Percentiles rank a stretch among this genome's conserved stretches.
Evolutionary conservation across 805 yeast species (phyloP).

Genomic region (Metschnikowia henanensis): DNA sequence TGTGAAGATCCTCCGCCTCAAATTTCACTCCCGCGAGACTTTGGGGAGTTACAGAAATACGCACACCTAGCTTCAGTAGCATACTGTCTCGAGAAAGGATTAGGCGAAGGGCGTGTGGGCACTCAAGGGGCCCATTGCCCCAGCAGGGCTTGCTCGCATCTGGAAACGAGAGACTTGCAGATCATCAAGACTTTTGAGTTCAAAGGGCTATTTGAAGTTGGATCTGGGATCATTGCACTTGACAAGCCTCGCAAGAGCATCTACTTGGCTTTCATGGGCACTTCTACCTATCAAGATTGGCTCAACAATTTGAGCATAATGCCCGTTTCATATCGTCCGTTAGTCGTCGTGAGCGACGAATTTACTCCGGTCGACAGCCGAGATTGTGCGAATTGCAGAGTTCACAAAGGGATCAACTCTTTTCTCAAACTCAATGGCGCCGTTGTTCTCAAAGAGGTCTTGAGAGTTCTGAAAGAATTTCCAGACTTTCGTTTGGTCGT

Average conservation of each 20-base stretch:
- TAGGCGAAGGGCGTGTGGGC: slow-evolving; percentile 25
- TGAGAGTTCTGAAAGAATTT: slow-evolving; percentile 31
- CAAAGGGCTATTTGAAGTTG: slow-evolving; percentile 43
- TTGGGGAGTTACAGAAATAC: slow-evolving; percentile 27
- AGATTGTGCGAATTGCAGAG: slow-evolving; percentile 51
- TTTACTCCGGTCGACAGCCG: slow-evolving; percentile 10
- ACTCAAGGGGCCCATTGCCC: slow-evolving; percentile 25
- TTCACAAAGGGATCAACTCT: slow-evolving; percentile 64
- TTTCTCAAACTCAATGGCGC: slow-evolving; percentile 42
- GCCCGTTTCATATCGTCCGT: slow-evolving; percentile 50
- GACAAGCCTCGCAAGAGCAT: slow-evolving; percentile 47
- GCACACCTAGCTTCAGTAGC: slow-evolving; percentile 38
- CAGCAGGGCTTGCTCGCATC: slow-evolving; percentile 23
- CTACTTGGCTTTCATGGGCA: slow-evolving; percentile 60
- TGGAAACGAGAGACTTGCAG: slow-evolving; percentile 26
- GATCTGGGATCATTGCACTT: slow-evolving; percentile 55
- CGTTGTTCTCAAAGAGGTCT: slow-evolving; percentile 36
- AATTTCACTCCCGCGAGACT: slow-evolving; percentile 15
- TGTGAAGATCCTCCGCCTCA: slow-evolving; percentile 1
- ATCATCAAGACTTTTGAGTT: slow-evolving; percentile 43
- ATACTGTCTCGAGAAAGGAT: slow-evolving; percentile 36
- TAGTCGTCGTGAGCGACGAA: slow-evolving; percentile 23
- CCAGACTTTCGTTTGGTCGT: slow-evolving; percentile 53
- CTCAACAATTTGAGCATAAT: slow-evolving; percentile 51
- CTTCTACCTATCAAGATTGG: slow-evolving; percentile 63